Evolutionary conservation across 2,329 filamentous ascomycete species (phyloP), one percentile per base, ranked within the genome.

Genomic region (Colletotrichum sp.): DNA sequence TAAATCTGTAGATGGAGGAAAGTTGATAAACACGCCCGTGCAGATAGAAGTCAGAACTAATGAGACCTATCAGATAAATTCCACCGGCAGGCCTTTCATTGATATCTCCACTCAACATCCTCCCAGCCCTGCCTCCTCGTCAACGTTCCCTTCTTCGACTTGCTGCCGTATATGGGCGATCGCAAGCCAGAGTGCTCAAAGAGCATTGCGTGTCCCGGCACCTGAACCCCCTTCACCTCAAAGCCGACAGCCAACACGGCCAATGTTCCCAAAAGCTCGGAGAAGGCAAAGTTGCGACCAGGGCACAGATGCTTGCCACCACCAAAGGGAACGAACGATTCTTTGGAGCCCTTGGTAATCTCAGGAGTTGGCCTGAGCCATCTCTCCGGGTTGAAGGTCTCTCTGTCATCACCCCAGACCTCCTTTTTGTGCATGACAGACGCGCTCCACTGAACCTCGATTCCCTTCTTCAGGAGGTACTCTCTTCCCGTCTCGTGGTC

Each of bases 261-360:
- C 43, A 80, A 58, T 12, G 79, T 61, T 3, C 78, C 81, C 65
- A 82, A 62, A 25, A 79, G 81, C 77, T 85, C 84, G 0, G 81
- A 74, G n/a, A 80, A 71, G 1, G 83, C 84, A 70, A 85, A 83
- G 34, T 82, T 81, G 0, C 83, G 77, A 0, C 83, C 83, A 0
- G 84, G 84, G 22, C 82, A 85, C 0, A 84, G 79, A 39, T 83
- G 78, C 32, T 78, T 81, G 2, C 83, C 82, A 18, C 83, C 83
- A 4, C 83, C 83, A 55, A 85, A 84, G 0, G 83, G 80, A 0
- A 82, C 78, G 22, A 79, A 76, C 6, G 81, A 80, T 39, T 83
- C 84, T 16, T 79, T 76, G 8, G 81, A 78, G 3, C 73, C 66
- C 10, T 48, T 74, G 4, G 34, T 27, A 10, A 56, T 62, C 15